A percentile compares a stretch with the other conserved stretches of the same genome.
Conservation (phyloP, 1,284 basidiomycete genomes). For the Malassezia sp. region DNA sequence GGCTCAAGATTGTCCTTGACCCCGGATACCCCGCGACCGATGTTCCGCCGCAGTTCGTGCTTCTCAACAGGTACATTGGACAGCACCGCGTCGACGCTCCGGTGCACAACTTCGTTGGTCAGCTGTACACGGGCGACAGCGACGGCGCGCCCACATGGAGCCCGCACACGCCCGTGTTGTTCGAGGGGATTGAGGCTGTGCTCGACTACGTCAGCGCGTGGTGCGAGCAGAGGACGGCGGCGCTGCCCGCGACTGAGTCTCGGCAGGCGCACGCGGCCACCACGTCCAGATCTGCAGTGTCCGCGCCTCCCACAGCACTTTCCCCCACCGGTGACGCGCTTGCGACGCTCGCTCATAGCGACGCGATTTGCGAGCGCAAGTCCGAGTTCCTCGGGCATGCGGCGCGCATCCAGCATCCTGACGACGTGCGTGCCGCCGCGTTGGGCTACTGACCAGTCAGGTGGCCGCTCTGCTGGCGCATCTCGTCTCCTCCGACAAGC, state of each 20-base stretch:
- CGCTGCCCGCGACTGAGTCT: neutral
- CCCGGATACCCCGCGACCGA: constrained; percentile 4
- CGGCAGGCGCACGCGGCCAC: neutral
- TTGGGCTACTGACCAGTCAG: constrained; percentile 2
- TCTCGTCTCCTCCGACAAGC: constrained; percentile 27
- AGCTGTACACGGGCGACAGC: neutral
- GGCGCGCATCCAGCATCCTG: constrained; percentile 24
- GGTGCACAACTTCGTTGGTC: neutral
- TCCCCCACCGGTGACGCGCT: too few species aligned
- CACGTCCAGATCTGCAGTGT: neutral
- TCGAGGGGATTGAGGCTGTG: constrained; percentile 45
- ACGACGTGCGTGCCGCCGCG: constrained; percentile 24
- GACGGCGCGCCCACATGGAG: constrained; percentile 16
- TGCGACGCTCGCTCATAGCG: constrained; percentile 25
- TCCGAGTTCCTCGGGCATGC: constrained; percentile 46
- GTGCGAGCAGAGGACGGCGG: constrained; percentile 22
- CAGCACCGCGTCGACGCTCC: constrained; percentile 5
- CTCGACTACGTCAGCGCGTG: constrained; percentile 33
- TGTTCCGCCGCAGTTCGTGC: neutral
- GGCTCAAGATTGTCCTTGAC: neutral
- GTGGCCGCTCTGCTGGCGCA: constrained; percentile 24
- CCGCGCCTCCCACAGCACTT: too few species aligned
- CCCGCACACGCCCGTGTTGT: constrained; percentile 34
- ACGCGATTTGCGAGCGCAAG: constrained; percentile 43
- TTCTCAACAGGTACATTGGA: constrained; percentile 3